phyloP scores from a whole-genome alignment of 2,329 filamentous ascomycete species.

The Teratosphaeria viscida region DNA sequence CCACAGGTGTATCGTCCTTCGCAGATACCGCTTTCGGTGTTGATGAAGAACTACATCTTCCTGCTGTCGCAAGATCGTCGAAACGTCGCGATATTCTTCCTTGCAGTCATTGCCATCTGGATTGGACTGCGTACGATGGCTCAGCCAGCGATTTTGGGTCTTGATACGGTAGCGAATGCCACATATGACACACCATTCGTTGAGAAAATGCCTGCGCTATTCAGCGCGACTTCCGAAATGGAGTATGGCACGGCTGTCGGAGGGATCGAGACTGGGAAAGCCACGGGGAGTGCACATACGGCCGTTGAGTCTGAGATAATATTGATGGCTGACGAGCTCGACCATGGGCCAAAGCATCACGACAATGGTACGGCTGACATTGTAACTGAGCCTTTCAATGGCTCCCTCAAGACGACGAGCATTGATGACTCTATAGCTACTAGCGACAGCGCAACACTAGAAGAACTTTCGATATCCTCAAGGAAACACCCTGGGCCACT shows the following conservation, averaged over 20 bases:
- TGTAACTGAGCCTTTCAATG: neutral
- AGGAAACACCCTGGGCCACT: neutral
- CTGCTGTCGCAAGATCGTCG: constrained; percentile 42
- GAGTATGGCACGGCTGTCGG: neutral
- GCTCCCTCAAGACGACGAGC: neutral
- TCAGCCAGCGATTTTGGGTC: neutral
- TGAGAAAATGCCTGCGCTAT: neutral
- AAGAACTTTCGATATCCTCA: neutral
- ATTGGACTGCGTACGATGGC: neutral
- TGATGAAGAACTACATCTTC: constrained; percentile 44
- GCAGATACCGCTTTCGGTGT: constrained; percentile 42
- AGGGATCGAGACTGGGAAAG: neutral
- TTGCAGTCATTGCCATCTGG: constrained; percentile 20
- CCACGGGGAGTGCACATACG: neutral
- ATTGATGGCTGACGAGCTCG: neutral
- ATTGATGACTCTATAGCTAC: neutral
- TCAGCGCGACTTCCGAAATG: neutral
- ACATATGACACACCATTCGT: neutral
- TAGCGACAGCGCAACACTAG: neutral
- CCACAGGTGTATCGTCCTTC: constrained; percentile 22
- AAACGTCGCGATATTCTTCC: constrained; percentile 41
- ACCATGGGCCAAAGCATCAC: neutral
- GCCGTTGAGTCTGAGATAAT: neutral
- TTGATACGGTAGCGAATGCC: neutral
- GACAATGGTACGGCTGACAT: neutral